Evolutionary conservation across 2,329 filamentous ascomycete genomes (phyloP), one percentile per base, ranked within the genome.

Genomic region (Aspergillus sp.): DNA sequence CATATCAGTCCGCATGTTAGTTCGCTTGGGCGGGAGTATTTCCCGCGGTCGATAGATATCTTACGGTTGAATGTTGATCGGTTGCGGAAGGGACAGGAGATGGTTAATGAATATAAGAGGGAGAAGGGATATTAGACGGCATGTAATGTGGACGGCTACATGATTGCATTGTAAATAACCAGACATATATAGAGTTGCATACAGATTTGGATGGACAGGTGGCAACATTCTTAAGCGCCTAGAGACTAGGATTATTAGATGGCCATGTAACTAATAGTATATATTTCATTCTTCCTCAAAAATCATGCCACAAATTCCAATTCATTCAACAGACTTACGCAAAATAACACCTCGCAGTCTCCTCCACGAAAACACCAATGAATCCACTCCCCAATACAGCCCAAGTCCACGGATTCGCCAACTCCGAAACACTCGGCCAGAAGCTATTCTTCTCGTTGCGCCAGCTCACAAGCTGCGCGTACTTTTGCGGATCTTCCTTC

Each of bases 1-100:
- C 76, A 85, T 40, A 77, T 91, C 37, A 85, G 81, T 50, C 82
- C 82, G 46, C 83, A 87, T 71, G 68, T 85, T 4, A 83, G 77
- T 63, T 76, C 76, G 0, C 49, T 69, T 34, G 76, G 77, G 1
- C 65, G 61, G 27, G 72, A 72, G 45, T 86, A 85, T 67, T 62
- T 69, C 5, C 72, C 76, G 33, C 67, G 83, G 8, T 73, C 74
- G 31, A 72, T 85, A 48, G 72, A 79, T 60, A 71, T 86, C 27
- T 59, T 85, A 42, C 70, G 71, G 46, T 64, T 71, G 52, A 86
- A 86, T 66, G 53, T 86, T 49, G 69, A 65, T 44, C 64, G 74
- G 51, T 52, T 74, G 54, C 69, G 73, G 55, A 72, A 65, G 45
- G 81, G 81, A 4, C 69, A 75, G 58, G 59, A 59, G 42, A 62